Percentiles rank a stretch among this genome's conserved stretches.
Conservation (phyloP, 305 asterid genomes). For the Fraxinus greggii region DNA sequence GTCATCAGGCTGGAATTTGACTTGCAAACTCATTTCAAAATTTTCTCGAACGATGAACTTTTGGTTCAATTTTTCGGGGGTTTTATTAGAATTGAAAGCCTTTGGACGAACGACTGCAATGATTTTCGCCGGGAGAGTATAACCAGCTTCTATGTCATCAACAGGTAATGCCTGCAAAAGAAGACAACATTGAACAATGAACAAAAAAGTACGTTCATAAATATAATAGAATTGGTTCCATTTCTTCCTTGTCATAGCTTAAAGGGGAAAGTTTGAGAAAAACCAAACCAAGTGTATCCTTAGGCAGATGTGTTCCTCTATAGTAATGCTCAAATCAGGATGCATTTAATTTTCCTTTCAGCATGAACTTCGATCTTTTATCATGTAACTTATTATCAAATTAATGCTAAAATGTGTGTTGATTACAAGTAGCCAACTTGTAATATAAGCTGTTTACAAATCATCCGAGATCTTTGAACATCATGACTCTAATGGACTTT, state of each 20-base stretch:
- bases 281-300: background rate
- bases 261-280: background rate
- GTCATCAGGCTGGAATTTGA: conserved; percentile 20
- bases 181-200: background rate
- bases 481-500: background rate
- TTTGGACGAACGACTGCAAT: conserved; percentile 63
- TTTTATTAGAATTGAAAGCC: conserved; percentile 26
- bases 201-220: background rate
- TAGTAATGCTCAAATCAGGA: background rate
- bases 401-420: background rate
- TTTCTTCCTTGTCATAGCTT: background rate
- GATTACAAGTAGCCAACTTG: conserved; percentile 1
- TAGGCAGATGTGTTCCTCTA: background rate
- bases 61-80: conserved; percentile 43
- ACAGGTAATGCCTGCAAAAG: conserved; percentile 47
- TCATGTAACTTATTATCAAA: background rate
- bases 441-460: background rate
- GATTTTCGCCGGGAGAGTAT: conserved; percentile 46
- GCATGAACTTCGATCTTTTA: background rate
- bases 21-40: conserved; percentile 38
- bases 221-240: background rate
- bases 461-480: background rate
- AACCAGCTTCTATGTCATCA: conserved; percentile 48
- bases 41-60: conserved; percentile 43
- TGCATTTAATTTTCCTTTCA: background rate